Evolutionary conservation across 768 basidiomycete species (phyloP), one percentile per base, ranked within the genome.

Genomic region (Boletus eberwhitei): DNA sequence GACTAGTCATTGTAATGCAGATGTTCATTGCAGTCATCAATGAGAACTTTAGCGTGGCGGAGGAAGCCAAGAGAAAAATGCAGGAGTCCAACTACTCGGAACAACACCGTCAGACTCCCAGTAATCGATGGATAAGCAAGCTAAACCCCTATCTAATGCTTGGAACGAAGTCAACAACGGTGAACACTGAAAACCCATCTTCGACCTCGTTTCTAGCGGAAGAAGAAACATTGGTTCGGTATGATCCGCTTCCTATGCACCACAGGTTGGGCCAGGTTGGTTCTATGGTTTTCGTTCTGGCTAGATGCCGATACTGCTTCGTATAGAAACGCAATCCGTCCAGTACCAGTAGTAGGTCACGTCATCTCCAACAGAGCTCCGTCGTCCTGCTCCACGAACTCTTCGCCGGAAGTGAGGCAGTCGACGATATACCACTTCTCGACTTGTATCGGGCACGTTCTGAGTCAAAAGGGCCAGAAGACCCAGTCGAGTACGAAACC

Each of bases 1-100:
- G 37, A 52, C 39, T 54, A 95, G 94, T 93, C 76, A 91, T 96
- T 63, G 79, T 96, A 9, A 69, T 96, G 46, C 93, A 96, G 66
- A 88, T 98, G 86, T 97, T 98, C 75, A 91, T 98, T 64, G 96
- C 96, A 34, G 93, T 96, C 42, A 93, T 97, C 77, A 91, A 94
- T 64, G 93, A 95, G 76, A 96, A 95, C 71, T 98, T 98, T 63
- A 79, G 86, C 22, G 84, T 97, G 6, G 93, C 93, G 0, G 96
- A 98, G 64, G 92, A 95, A 66, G 80, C 85, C 26, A 98, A 98
- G 75, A 84, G 87, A 49, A 80, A 81, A 16, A 80, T 87, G 58
- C 96, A 97, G 70, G 84, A 87, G 6, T 82, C 83, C 7, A 79
- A 83, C 44, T 88, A 85, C 66, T 84, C 80, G 74, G 82, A 75